Evolutionary conservation across 352 stramenopile species (phyloP).

Genomic region (Pythium graminicola): DNA sequence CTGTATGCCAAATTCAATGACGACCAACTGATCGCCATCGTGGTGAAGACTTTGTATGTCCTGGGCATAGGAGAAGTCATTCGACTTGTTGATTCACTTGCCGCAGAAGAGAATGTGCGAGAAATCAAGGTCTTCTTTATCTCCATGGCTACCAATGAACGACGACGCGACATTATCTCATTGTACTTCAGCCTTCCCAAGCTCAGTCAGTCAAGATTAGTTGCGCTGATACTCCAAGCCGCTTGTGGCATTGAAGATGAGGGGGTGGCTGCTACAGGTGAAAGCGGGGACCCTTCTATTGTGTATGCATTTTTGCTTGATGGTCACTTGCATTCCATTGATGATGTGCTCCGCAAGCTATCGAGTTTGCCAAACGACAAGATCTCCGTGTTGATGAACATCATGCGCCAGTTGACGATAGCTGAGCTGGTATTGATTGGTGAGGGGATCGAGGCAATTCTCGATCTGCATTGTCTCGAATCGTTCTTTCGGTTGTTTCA

Average conservation of each 20-base stretch:
- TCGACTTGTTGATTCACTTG: constrained; percentile 40
- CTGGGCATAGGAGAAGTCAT: constrained; percentile 44
- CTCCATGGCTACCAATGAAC: constrained; percentile 29
- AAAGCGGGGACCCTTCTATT: constrained; percentile 5
- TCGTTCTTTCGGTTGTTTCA: constrained; percentile 37
- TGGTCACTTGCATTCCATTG: constrained; percentile 27
- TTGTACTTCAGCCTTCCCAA: constrained; percentile 39
- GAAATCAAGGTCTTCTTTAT: constrained; percentile 37
- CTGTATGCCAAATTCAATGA: constrained; percentile 50
- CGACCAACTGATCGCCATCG: constrained; percentile 30
- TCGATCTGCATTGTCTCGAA: constrained; percentile 21
- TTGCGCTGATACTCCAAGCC: constrained; percentile 1
- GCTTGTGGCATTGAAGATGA: background rate
- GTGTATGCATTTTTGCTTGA: constrained; percentile 50
- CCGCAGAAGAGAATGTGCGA: constrained; percentile 20
- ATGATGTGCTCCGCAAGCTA: constrained; percentile 45
- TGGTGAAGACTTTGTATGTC: constrained; percentile 30
- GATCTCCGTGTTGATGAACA: constrained; percentile 23
- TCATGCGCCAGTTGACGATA: constrained; percentile 21
- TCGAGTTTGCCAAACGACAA: constrained; percentile 23
- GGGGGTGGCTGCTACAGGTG: background rate
- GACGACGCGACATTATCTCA: constrained; percentile 27
- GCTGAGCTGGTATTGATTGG: constrained; percentile 34
- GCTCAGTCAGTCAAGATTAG: constrained; percentile 24
- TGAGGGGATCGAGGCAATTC: constrained; percentile 36